Percentiles rank a stretch among this genome's conserved stretches.
These are phyloP conservation scores for Acorus gramineus DNA, from an alignment of 106 monocot species.

Conservation along the genomic window DNA sequence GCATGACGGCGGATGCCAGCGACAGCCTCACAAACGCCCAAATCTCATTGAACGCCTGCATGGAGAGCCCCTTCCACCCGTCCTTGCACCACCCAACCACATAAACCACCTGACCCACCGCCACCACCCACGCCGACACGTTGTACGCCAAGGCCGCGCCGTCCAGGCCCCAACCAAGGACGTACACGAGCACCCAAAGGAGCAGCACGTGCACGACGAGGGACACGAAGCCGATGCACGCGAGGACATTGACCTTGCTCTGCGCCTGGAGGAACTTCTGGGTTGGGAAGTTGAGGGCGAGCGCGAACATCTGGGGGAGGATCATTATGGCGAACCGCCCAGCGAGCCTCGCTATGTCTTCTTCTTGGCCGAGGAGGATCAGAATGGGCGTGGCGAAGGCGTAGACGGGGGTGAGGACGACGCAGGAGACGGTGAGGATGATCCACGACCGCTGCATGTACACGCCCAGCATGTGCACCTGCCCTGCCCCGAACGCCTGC, in stretches of 20 bases:
- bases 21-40: slow-evolving; percentile 75
- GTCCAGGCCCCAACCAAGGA: slow-evolving; percentile 38
- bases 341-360: slow-evolving; percentile 36
- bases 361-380: slow-evolving; percentile 48
- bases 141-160: slow-evolving; percentile 56
- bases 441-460: slow-evolving; percentile 90
- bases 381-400: slow-evolving; percentile 51
- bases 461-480: slow-evolving; percentile 60
- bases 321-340: slow-evolving; percentile 44
- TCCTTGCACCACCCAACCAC: slow-evolving; percentile 52
- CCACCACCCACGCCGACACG: slow-evolving; percentile 33
- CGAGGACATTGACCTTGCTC: slow-evolving; percentile 47
- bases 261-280: slow-evolving; percentile 90
- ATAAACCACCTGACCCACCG: slow-evolving; percentile 40
- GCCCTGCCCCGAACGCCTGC: slow-evolving; percentile 75
- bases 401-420: slow-evolving; percentile 51
- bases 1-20: slow-evolving; percentile 69
- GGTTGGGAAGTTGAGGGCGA: slow-evolving; percentile 58
- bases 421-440: slow-evolving; percentile 34
- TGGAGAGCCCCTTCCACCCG: slow-evolving; percentile 62
- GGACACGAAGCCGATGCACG: slow-evolving; percentile 44
- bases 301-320: slow-evolving; percentile 64
- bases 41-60: slow-evolving; percentile 43
- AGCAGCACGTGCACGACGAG: slow-evolving; percentile 35
- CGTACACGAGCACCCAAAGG: slow-evolving; percentile 46